These are phyloP conservation scores for Phaffia australis DNA, from an alignment of 768 basidiomycete genomes.

Conservation along the genomic window DNA sequence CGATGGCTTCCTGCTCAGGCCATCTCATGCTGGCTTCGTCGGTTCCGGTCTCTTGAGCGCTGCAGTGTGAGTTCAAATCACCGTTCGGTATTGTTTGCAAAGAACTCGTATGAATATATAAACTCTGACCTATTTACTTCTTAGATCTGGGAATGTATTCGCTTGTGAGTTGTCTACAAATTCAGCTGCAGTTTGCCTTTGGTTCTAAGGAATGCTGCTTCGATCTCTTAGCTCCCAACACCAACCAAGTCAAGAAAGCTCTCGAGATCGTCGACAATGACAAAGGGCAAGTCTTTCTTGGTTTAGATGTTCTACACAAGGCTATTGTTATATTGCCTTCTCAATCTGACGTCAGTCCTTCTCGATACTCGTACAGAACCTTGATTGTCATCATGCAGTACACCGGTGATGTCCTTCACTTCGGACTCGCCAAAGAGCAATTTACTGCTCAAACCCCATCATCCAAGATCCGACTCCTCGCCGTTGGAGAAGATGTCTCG, in stretches of 20 bases:
- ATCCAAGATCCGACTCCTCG: conserved; percentile 33
- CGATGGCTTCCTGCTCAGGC: not conserved
- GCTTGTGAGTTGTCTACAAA: conserved; percentile 8
- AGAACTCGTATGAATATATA: too few species aligned
- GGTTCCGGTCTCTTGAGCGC: conserved; percentile 18
- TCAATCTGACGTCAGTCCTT: not conserved
- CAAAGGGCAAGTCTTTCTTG: conserved; percentile 7
- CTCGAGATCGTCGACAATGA: conserved; percentile 25
- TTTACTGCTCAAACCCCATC: conserved; percentile 26
- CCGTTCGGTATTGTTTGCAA: too few species aligned
- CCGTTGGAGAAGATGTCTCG: conserved; percentile 42
- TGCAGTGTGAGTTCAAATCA: conserved; percentile 14
- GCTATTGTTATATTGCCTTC: not conserved
- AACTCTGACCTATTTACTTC: not conserved
- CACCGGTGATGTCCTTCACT: conserved; percentile 41
- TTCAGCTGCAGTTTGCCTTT: not conserved
- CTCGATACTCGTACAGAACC: conserved; percentile 16
- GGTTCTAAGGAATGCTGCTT: not conserved
- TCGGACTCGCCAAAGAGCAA: conserved; percentile 40
- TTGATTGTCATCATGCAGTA: conserved; percentile 34
- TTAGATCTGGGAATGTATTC: conserved; percentile 21
- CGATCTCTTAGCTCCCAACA: conserved; percentile 18
- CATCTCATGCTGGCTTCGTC: conserved; percentile 20
- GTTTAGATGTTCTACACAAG: not conserved
- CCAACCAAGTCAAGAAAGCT: conserved; percentile 24